Conservation (phyloP, 495 filamentous ascomycete species). For the Podospora bellae-mahoneyi region DNA sequence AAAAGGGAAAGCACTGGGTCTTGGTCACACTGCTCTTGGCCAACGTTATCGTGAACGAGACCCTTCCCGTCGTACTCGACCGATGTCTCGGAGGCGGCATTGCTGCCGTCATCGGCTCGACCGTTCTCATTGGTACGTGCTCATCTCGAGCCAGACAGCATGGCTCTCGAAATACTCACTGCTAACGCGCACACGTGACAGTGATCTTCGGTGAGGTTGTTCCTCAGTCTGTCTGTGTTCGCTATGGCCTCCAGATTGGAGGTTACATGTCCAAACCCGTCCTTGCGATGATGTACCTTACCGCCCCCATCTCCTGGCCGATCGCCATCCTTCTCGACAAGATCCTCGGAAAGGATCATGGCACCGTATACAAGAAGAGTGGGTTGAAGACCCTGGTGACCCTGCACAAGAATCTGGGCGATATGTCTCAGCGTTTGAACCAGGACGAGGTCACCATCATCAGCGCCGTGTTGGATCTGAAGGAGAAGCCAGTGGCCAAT, state of each 20-base stretch:
- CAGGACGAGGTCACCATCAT: constrained; percentile 99
- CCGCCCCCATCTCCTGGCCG: constrained; percentile 83
- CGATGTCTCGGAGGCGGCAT: constrained; percentile 90
- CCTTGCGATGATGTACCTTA: constrained; percentile 82
- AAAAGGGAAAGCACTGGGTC: constrained; percentile 97
- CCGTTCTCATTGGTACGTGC: constrained; percentile 79
- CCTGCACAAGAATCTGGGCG: constrained; percentile 84
- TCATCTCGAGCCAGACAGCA: neutral
- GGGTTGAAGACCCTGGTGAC: constrained; percentile 79
- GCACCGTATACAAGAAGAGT: constrained; percentile 93
- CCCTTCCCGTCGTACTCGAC: constrained; percentile 91
- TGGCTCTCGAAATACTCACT: neutral
- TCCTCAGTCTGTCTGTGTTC: constrained; percentile 93
- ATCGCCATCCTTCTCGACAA: constrained; percentile 86
- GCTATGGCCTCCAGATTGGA: constrained; percentile 94
- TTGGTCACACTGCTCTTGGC: constrained; percentile 88
- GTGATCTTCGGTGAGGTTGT: constrained; percentile 98
- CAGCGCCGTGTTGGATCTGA: constrained; percentile 90
- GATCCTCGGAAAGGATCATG: constrained; percentile 86
- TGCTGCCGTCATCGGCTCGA: constrained; percentile 89
- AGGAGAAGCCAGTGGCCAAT: constrained; percentile 87
- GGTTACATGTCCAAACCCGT: constrained; percentile 92
- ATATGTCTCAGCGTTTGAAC: constrained; percentile 83
- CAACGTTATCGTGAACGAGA: constrained; percentile 98
- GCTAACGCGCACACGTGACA: constrained; percentile 30